These are phyloP conservation scores for Penicillium odoratum DNA, from an alignment of 495 filamentous ascomycete species.

Conservation along the genomic window DNA sequence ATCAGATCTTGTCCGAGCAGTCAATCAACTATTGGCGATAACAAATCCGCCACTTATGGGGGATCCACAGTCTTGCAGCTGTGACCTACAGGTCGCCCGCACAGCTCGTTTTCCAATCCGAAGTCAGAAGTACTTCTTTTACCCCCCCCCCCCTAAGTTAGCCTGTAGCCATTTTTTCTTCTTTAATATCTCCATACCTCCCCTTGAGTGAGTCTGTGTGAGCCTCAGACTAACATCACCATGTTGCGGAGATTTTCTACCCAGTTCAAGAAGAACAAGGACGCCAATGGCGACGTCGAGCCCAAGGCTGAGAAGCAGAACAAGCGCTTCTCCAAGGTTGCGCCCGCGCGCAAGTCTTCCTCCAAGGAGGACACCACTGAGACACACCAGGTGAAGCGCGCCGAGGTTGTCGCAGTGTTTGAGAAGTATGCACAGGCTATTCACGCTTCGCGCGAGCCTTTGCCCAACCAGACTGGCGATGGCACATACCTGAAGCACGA, in stretches of 20 bases:
- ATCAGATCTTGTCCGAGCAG: slow-evolving; percentile 17
- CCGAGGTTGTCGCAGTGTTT: slow-evolving; percentile 52
- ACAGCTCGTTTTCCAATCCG: slow-evolving; percentile 32
- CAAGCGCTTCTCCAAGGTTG: slow-evolving; percentile 43
- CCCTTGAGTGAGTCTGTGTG: slow-evolving; percentile 16
- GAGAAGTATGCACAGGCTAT: slow-evolving; percentile 64
- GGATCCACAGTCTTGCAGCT: slow-evolving; percentile 33
- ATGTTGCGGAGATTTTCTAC: slow-evolving; percentile 55
- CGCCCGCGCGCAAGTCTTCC: slow-evolving; percentile 32
- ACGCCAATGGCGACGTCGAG: slow-evolving; percentile 43
- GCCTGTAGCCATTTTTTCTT: slow-evolving; percentile 18
- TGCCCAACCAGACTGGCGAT: slow-evolving; percentile 66
- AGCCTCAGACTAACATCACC: slow-evolving; percentile 24
- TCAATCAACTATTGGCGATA: slow-evolving; percentile 37
- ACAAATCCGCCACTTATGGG: slow-evolving; percentile 30
- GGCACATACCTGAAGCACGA: slow-evolving; percentile 56
- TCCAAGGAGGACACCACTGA: slow-evolving; percentile 29
- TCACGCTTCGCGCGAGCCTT: slow-evolving; percentile 61
- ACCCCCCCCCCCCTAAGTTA: slow-evolving; percentile 16
- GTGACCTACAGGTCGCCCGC: slow-evolving; percentile 22
- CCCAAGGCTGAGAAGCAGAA: slow-evolving; percentile 36
- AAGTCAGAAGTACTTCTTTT: slow-evolving; percentile 8
- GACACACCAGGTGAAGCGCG: slow-evolving; percentile 36
- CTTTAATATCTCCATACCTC: slow-evolving; percentile 13
- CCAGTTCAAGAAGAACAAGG: slow-evolving; percentile 52